Evolutionary conservation across 2,329 filamentous ascomycete genomes (phyloP).

Genomic region (Fusarium mundagurra): DNA sequence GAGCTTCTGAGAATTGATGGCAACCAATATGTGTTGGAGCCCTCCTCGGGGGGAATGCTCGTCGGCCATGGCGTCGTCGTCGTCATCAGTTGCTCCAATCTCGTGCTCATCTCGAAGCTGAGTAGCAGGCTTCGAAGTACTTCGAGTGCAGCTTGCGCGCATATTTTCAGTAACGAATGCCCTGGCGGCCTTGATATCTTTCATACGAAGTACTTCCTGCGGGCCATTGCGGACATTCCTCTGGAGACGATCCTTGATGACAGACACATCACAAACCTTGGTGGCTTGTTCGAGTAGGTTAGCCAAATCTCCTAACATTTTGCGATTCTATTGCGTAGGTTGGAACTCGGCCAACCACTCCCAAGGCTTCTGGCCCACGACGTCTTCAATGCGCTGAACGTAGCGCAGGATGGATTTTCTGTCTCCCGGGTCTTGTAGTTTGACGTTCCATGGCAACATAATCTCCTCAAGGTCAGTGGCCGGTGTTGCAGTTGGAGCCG

Average conservation of each 20-base stretch:
- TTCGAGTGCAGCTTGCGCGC: background rate
- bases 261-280: background rate
- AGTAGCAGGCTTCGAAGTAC: background rate
- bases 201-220: background rate
- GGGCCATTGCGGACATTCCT: background rate
- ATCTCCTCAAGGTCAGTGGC: background rate
- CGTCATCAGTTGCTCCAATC: background rate
- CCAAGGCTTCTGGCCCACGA: slow-evolving; percentile 3
- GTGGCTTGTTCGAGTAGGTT: background rate
- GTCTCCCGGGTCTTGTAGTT: too few relatives aligned
- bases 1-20: background rate
- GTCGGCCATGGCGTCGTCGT: background rate
- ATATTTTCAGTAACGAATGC: background rate
- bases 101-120: background rate
- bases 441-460: background rate
- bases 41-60: background rate
- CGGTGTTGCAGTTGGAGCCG: background rate
- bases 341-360: background rate
- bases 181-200: background rate
- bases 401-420: too few relatives aligned
- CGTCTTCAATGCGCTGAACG: background rate
- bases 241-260: background rate
- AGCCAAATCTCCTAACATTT: background rate
- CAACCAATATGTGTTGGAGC: background rate
- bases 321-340: background rate